Base-by-base conservation (phyloP, 2,329 filamentous ascomycete species). In the Beauveria bassiana region DNA sequence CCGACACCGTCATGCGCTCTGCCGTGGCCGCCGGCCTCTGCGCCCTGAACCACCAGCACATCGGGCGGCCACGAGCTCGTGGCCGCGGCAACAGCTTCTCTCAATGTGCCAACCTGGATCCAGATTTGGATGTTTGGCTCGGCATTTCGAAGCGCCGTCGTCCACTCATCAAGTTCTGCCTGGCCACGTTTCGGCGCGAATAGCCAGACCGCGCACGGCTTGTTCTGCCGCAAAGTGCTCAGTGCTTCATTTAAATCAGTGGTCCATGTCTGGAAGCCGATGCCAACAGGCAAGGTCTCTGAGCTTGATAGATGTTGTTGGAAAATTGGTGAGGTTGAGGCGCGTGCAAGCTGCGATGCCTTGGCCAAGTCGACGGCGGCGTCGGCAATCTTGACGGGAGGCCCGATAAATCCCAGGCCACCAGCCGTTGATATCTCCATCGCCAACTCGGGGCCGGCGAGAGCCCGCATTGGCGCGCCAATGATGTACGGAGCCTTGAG, bases 361-460 rank as follows among this genome's bases (percentile, higher is more conserved):
- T 68, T 64, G n/a, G 69, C 68, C 4, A 77, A 66, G 43, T 77
- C 72, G 16, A 59, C 64, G 2, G 64, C 61, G 0, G 69, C 70
- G 40, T 70, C 70, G 10, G 70, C 66, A 0, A 76, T 66, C n/a
- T 73, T 74, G 3, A 65, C 69, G 10, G 67, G 74, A 0, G 74
- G 74, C 2, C 74, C 78, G 51, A 80, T 73, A 65, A 80, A 80
- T 12, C 78, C 82, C 1, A 91, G 78, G 0, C 89, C 90, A 20
- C 90, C 89, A 7, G 89, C 87, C 65, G 88, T 88, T 61, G 87
- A 85, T 16, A 90, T 80, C 49, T 84, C 80, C 38, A 85, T 74
- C 3, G 86, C 85, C 3, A 91, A 78, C 0, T 73, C 66, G 69
- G 78, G 64, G 70, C 80, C 68, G 71, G 79, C 66, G 79, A 90